These are phyloP conservation scores for Lonicera japonica DNA, from an alignment of 129 eudicot species.

Conservation along the genomic window DNA sequence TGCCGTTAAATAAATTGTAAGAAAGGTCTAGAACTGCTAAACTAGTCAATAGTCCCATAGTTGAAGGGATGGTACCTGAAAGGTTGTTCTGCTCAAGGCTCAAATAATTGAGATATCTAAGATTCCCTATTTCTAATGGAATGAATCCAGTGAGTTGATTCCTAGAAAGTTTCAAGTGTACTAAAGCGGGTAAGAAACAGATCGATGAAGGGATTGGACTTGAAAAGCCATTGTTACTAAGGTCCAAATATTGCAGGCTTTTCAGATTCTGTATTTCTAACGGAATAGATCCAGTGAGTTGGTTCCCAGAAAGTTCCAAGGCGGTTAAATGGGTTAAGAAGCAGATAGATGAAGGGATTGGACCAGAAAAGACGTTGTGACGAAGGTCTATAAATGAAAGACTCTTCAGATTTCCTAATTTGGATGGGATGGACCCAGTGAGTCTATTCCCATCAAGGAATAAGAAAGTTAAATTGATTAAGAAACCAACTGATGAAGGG, in stretches of 20 bases:
- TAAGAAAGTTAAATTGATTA: too few relatives aligned
- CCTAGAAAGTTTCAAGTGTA: too few relatives aligned
- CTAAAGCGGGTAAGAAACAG: too few relatives aligned
- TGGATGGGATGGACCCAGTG: constrained; percentile 10
- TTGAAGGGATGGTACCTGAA: constrained; percentile 18
- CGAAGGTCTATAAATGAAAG: constrained; percentile 2
- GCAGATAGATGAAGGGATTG: constrained; percentile 17
- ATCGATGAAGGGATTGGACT: constrained; percentile 20
- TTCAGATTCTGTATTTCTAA: too few relatives aligned
- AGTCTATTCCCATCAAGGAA: neutral
- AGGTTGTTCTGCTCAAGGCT: neutral
- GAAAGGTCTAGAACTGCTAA: constrained; percentile 12
- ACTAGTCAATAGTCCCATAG: constrained; percentile 15
- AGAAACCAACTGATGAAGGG: neutral
- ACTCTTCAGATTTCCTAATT: constrained; percentile 12
- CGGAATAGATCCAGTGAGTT: too few relatives aligned
- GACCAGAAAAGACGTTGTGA: constrained; percentile 17
- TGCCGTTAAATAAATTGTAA: constrained; percentile 11
- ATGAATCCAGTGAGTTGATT: too few relatives aligned
- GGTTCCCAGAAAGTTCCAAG: constrained; percentile 20
- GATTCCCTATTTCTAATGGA: too few relatives aligned
- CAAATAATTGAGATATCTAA: too few relatives aligned
- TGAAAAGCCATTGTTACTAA: constrained; percentile 3
- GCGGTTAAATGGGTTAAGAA: neutral
- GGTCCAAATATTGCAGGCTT: too few relatives aligned